Percentiles rank a stretch among this genome's conserved stretches.
phyloP scores from a whole-genome alignment of 1,284 basidiomycete genomes.

The Puccinia horiana region DNA sequence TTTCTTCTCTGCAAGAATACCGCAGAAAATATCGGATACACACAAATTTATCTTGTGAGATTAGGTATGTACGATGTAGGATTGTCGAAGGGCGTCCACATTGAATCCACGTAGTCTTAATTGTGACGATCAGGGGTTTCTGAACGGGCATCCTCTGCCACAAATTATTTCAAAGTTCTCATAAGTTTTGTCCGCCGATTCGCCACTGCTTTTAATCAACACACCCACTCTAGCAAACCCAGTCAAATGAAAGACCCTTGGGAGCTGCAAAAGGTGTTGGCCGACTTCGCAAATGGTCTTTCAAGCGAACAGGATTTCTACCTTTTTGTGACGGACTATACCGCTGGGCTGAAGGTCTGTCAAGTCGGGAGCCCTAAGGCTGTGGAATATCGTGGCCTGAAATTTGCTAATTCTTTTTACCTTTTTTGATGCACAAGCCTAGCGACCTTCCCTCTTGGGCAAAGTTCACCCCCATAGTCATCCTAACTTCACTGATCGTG shows the following conservation, averaged over 20 bases:
- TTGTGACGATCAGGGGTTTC: too few relatives aligned
- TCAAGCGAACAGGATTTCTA: constrained; percentile 12
- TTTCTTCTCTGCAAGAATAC: too few relatives aligned
- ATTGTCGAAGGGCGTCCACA: too few relatives aligned
- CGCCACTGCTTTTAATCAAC: too few relatives aligned
- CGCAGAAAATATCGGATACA: too few relatives aligned
- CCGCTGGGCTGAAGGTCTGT: background rate
- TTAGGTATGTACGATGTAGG: too few relatives aligned
- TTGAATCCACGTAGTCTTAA: too few relatives aligned
- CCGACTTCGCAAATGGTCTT: background rate
- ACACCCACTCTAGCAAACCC: background rate
- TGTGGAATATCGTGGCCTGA: too few relatives aligned
- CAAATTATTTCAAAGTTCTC: too few relatives aligned
- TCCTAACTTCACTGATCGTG: constrained; percentile 3
- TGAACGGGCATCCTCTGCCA: too few relatives aligned
- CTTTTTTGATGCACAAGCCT: background rate
- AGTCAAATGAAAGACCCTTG: background rate
- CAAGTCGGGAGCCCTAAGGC: background rate
- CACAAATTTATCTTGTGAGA: too few relatives aligned
- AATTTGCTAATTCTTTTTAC: background rate
- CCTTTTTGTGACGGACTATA: background rate
- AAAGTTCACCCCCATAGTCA: background rate
- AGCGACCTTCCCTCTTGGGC: background rate
- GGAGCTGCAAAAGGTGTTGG: background rate
- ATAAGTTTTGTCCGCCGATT: too few relatives aligned